A percentile compares a stretch with the other conserved stretches of the same genome.
phyloP scores from a whole-genome alignment of 2,329 filamentous ascomycete species.

The Camptophora hylomeconis region DNA sequence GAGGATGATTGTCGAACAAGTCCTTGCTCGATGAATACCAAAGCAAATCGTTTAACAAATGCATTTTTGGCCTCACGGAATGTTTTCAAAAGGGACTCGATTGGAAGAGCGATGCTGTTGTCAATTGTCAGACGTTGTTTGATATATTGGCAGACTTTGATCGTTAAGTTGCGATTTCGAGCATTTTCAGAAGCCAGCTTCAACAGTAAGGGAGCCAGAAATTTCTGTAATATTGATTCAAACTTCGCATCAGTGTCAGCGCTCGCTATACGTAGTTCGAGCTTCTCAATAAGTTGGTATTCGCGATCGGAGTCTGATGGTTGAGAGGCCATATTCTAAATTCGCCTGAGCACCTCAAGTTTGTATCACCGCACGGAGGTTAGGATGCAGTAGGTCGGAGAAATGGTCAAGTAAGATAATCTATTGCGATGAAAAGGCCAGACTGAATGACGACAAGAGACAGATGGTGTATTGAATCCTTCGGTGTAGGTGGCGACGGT shows the following conservation, averaged over 20 bases:
- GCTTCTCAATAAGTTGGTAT: slow-evolving; percentile 68
- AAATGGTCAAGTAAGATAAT: too few species aligned
- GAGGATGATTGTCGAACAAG: slow-evolving; percentile 45
- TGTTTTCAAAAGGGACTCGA: slow-evolving; percentile 71
- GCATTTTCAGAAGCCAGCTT: slow-evolving; percentile 74
- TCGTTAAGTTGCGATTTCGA: slow-evolving; percentile 67
- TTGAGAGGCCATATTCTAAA: neutral
- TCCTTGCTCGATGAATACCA: slow-evolving; percentile 81
- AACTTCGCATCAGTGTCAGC: slow-evolving; percentile 77
- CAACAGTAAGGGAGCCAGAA: slow-evolving; percentile 67
- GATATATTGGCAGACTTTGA: slow-evolving; percentile 58
- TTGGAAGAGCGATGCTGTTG: slow-evolving; percentile 62
- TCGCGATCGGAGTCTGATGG: slow-evolving; percentile 50
- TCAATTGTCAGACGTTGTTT: slow-evolving; percentile 49
- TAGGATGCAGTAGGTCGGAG: too few species aligned
- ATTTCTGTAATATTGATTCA: slow-evolving; percentile 61
- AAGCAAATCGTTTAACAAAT: slow-evolving; percentile 75
- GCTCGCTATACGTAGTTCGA: slow-evolving; percentile 71
- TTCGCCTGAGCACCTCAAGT: too few species aligned
- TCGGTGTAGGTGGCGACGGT: too few species aligned
- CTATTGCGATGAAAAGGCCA: too few species aligned
- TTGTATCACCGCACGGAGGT: too few species aligned
- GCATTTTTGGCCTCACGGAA: slow-evolving; percentile 67
- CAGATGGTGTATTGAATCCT: too few species aligned
- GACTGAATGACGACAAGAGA: too few species aligned